These are phyloP conservation scores for Phoma sp. DNA, from an alignment of 2,329 filamentous ascomycete species.

Conservation along the genomic window DNA sequence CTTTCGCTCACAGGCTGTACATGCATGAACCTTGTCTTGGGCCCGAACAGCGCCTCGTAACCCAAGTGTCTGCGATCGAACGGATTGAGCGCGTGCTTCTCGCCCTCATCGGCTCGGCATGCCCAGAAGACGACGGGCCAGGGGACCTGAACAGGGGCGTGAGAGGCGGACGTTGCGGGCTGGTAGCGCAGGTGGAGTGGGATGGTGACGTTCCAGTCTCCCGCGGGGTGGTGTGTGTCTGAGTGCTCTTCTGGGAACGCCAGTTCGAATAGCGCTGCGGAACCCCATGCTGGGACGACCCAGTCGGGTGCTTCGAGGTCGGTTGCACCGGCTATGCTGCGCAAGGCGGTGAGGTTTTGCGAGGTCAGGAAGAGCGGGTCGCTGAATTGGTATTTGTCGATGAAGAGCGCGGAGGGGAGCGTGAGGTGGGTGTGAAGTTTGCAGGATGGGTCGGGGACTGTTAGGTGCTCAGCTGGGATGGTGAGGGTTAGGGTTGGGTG, in stretches of 20 bases:
- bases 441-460: conserved; percentile 60
- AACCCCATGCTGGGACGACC: conserved; percentile 78
- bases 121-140: conserved; percentile 92
- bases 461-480: conserved; percentile 60
- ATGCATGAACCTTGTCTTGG: conserved; percentile 84
- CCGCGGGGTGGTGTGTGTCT: conserved; percentile 4
- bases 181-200: conserved; percentile 89
- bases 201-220: conserved; percentile 70
- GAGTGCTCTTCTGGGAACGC: conserved; percentile 39
- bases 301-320: conserved; percentile 93
- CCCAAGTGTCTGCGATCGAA: conserved; percentile 87
- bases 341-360: conserved; percentile 75
- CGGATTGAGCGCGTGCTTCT: conserved; percentile 74
- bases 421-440: conserved; percentile 80
- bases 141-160: conserved; percentile 63
- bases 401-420: conserved; percentile 79
- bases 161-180: conserved; percentile 45
- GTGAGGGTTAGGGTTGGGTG: conserved; percentile 82
- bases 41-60: conserved; percentile 80
- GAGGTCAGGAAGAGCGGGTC: conserved; percentile 79
- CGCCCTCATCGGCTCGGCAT: conserved; percentile 70
- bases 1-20: conserved; percentile 40
- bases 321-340: conserved; percentile 74
- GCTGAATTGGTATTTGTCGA: conserved; percentile 83
- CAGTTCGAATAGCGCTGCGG: conserved; percentile 76